Evolutionary conservation across 306 rosid genomes (phyloP).

Genomic region (Trichosanthes truncata): DNA sequence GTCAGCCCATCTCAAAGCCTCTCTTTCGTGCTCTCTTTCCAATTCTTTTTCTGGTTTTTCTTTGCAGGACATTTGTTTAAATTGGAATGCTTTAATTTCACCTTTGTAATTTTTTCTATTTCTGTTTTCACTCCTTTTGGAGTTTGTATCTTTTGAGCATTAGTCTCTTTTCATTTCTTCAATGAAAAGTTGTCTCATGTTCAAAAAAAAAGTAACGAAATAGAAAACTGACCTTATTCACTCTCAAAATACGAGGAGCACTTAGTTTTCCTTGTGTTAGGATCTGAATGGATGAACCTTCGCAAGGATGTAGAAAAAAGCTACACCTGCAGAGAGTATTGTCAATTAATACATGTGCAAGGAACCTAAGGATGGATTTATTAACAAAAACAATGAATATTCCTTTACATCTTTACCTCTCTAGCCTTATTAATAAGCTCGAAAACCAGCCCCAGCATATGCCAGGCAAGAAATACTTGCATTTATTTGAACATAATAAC

Average conservation of each 20-base stretch:
- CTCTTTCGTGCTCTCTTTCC: no score
- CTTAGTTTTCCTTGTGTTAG: slow-evolving; percentile 96
- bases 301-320: slow-evolving; percentile 90
- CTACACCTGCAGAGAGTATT: slow-evolving; percentile 57
- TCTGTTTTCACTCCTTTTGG: no score
- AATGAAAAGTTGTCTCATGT: no score
- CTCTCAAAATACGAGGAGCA: slow-evolving; percentile 94
- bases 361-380: not conserved
- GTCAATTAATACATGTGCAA: not conserved
- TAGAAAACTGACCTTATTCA: slow-evolving; percentile 60
- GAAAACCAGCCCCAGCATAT: not conserved
- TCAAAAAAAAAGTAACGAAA: not conserved
- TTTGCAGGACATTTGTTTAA: no score
- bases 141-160: no score
- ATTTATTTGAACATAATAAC: not conserved
- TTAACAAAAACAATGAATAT: not conserved
- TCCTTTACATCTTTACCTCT: not conserved
- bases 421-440: not conserved
- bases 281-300: slow-evolving; percentile 82
- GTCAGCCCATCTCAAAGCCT: no score
- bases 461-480: not conserved
- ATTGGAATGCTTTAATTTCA: no score
- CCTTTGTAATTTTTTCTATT: no score
- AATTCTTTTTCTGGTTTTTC: no score
- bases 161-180: no score